Evolutionary conservation across 2,329 filamentous ascomycete species (phyloP).

Genomic region (Sclerotinia sclerotiorum): DNA sequence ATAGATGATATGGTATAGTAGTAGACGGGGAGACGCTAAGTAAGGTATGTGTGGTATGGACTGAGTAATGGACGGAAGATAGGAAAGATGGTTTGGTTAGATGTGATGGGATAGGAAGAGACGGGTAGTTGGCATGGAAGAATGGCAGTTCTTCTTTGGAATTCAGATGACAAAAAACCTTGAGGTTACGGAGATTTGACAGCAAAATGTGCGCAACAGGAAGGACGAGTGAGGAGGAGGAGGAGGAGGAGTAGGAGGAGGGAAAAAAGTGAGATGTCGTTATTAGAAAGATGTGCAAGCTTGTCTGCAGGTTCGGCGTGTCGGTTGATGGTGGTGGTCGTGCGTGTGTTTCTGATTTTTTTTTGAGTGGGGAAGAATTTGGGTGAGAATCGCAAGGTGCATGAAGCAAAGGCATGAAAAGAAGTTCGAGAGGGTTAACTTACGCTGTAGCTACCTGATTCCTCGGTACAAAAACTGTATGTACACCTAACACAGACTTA

Average conservation of each 20-base stretch:
- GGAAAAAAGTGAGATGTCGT: constrained; percentile 24
- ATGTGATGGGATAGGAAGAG: constrained; percentile 11
- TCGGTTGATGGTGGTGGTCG: constrained; percentile 16
- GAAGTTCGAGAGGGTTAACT: not conserved
- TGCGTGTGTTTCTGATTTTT: constrained; percentile 5
- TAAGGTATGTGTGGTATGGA: constrained; percentile 1
- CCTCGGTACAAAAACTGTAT: not conserved
- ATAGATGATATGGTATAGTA: not conserved
- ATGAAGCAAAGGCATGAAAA: not conserved
- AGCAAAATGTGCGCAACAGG: constrained; percentile 1
- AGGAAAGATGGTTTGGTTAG: constrained; percentile 11
- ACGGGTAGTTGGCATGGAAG: constrained; percentile 12
- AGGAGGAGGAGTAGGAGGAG: not conserved
- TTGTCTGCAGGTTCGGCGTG: constrained; percentile 20
- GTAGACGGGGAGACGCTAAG: not conserved
- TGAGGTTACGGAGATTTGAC: constrained; percentile 5
- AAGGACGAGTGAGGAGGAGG: constrained; percentile 13
- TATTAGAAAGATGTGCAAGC: constrained; percentile 23
- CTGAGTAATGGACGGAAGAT: constrained; percentile 12
- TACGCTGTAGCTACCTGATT: not conserved
- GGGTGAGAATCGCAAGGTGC: constrained; percentile 10
- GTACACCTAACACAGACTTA: not conserved
- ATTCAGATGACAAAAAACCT: constrained; percentile 15
- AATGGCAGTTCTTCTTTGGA: constrained; percentile 4
- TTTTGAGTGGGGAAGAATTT: constrained; percentile 11